Base-by-base conservation (phyloP, 106 monocot genomes). In the Chionographis japonica region DNA sequence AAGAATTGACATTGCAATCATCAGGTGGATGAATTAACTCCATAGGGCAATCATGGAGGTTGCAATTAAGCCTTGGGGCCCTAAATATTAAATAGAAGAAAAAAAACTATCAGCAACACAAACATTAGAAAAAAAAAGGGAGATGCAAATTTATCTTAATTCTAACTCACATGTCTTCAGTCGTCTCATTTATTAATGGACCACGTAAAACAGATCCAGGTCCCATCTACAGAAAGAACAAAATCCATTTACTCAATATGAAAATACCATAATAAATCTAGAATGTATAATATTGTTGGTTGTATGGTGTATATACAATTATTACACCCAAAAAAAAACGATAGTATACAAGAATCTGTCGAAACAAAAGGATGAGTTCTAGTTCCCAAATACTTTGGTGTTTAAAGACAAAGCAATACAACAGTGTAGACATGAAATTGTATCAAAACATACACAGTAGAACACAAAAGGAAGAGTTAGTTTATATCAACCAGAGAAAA, bases 1-100 rank as follows among this genome's bases (percentile, higher is more conserved):
- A 89, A 53, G 97, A 77, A 66, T 97, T 97, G 64, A 97, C 80
- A 78, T 97, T 97, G 76, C 97, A 97, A 71, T 97, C 97, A 72
- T 97, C 97, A 52, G 97, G 97, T 20, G 97, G 97, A 78, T 89
- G 82, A 65, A 97, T 78, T 61, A 97, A 70, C 72, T 97, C 97
- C 55, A 77, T 67, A 13, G 97, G 97, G 59, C 97, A 97, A 41
- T 77, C 82, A 63, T 79, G 65, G 7, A 67, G 74, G 56, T 89
- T 86, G 77, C 97, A 97, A 58, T 90, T 83, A 14, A 92, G 74
- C 60, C 66, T 84, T 20, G 97, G 97, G 40, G 89, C 89, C 97
- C 97, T 97, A 67, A 61, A 67, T 52, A 35, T 19, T 43, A 18
- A 57, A 12, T 51, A 65, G 37, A 41, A 14, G 65, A 66, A 63